Evolutionary conservation across 2,329 filamentous ascomycete genomes (phyloP).

Genomic region (Penicillium olsonii): DNA sequence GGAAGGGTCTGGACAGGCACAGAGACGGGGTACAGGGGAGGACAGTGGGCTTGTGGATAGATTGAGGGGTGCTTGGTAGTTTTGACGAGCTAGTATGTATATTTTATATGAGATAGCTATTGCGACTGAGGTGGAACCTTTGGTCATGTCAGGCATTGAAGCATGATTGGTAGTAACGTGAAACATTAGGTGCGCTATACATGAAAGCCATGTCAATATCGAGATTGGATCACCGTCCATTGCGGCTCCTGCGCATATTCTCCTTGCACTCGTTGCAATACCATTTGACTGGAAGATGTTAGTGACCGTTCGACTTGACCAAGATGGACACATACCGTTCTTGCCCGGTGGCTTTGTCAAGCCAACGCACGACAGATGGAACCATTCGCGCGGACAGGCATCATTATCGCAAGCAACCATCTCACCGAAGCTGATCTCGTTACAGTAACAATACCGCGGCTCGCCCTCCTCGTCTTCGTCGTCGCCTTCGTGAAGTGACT

Average conservation of each 20-base stretch:
- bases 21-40: conserved; percentile 29
- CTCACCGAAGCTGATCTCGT: conserved; percentile 77
- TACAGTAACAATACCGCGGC: conserved; percentile 77
- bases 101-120: not conserved
- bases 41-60: conserved; percentile 32
- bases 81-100: conserved; percentile 12
- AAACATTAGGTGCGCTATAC: not conserved
- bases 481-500: conserved; percentile 52
- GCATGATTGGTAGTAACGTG: not conserved
- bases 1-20: conserved; percentile 22
- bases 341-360: conserved; percentile 75
- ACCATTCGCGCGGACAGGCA: conserved; percentile 76
- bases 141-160: not conserved
- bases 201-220: conserved; percentile 9
- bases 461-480: conserved; percentile 69
- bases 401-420: conserved; percentile 81
- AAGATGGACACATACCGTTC: conserved; percentile 59
- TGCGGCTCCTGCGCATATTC: conserved; percentile 58
- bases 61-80: conserved; percentile 33
- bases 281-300: conserved; percentile 67
- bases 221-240: conserved; percentile 26
- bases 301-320: conserved; percentile 9
- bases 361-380: conserved; percentile 79
- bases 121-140: not conserved
- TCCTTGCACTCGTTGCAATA: conserved; percentile 79